Percentiles rank a stretch among this genome's conserved stretches.
Evolutionary conservation across 2,329 filamentous ascomycete genomes (phyloP).

Genomic region (Ophiostoma ulmi): DNA sequence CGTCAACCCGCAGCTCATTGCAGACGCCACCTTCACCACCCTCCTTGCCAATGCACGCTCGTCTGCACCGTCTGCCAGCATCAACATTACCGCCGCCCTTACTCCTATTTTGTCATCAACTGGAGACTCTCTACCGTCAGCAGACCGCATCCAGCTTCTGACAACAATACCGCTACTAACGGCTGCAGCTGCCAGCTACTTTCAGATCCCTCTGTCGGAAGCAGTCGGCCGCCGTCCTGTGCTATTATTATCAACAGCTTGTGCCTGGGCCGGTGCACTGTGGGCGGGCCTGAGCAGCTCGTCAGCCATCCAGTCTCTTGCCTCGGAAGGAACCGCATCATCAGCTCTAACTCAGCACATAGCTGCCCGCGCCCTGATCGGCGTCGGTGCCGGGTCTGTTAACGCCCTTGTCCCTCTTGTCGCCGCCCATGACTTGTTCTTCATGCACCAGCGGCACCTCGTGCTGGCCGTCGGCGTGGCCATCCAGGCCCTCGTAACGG

Average conservation of each 20-base stretch:
- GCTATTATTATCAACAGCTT: conserved; percentile 33
- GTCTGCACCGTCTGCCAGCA: background rate
- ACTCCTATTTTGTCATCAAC: background rate
- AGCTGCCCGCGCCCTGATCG: conserved; percentile 35
- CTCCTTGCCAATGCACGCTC: background rate
- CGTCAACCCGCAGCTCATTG: conserved; percentile 33
- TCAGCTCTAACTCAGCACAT: conserved; percentile 29
- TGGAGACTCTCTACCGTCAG: conserved; percentile 27
- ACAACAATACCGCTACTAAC: conserved; percentile 36
- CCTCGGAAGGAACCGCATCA: conserved; percentile 24
- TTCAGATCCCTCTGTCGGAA: conserved; percentile 39
- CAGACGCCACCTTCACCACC: conserved; percentile 28
- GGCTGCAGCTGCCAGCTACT: conserved; percentile 36
- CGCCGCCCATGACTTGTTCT: conserved; percentile 37
- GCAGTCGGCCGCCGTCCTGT: conserved; percentile 37
- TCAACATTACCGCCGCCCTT: background rate
- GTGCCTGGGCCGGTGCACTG: conserved; percentile 36
- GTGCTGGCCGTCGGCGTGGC: conserved; percentile 34
- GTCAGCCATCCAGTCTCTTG: conserved; percentile 11
- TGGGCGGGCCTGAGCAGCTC: conserved; percentile 33
- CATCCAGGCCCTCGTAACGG: conserved; percentile 33
- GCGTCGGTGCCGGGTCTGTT: conserved; percentile 36
- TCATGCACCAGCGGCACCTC: conserved; percentile 37
- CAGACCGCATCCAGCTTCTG: conserved; percentile 32
- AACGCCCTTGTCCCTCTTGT: conserved; percentile 38